A percentile compares a stretch with the other conserved stretches of the same genome.
Evolutionary conservation across 2,329 filamentous ascomycete genomes (phyloP).

Genomic region (Aureobasidium pullulans): DNA sequence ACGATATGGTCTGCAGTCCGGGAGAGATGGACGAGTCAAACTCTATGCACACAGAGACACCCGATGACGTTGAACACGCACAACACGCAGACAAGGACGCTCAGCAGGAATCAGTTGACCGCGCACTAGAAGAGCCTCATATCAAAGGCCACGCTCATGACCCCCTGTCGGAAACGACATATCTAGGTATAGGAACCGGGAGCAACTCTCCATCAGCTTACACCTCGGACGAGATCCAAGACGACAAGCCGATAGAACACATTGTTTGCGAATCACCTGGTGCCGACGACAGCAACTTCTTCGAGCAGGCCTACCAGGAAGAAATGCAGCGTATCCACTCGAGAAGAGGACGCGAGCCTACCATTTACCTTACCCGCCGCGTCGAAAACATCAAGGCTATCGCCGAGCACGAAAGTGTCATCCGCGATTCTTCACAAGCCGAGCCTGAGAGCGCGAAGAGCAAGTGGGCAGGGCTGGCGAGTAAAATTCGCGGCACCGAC

Average conservation of each 20-base stretch:
- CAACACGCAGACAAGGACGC: slow-evolving; percentile 20
- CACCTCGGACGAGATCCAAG: slow-evolving; percentile 30
- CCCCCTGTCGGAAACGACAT: slow-evolving; percentile 56
- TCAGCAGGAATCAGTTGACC: not conserved
- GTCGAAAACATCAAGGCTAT: slow-evolving; percentile 40
- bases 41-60: not conserved
- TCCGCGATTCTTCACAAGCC: slow-evolving; percentile 7
- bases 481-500: not conserved
- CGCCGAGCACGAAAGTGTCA: slow-evolving; percentile 23
- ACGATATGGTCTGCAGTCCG: slow-evolving; percentile 23
- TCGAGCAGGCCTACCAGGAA: slow-evolving; percentile 77
- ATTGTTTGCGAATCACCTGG: slow-evolving; percentile 78
- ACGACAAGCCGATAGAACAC: slow-evolving; percentile 29
- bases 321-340: slow-evolving; percentile 67
- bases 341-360: slow-evolving; percentile 41
- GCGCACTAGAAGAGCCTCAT: slow-evolving; percentile 19
- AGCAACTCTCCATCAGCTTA: slow-evolving; percentile 15
- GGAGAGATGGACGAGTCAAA: slow-evolving; percentile 18
- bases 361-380: slow-evolving; percentile 49
- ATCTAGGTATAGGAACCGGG: slow-evolving; percentile 72
- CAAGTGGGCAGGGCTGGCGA: slow-evolving; percentile 29
- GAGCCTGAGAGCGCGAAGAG: slow-evolving; percentile 1
- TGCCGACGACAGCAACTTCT: slow-evolving; percentile 78
- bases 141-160: slow-evolving; percentile 59
- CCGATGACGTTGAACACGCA: slow-evolving; percentile 26